Evolutionary conservation across 768 basidiomycete species (phyloP).

Genomic region (Phaeotremella fagi): DNA sequence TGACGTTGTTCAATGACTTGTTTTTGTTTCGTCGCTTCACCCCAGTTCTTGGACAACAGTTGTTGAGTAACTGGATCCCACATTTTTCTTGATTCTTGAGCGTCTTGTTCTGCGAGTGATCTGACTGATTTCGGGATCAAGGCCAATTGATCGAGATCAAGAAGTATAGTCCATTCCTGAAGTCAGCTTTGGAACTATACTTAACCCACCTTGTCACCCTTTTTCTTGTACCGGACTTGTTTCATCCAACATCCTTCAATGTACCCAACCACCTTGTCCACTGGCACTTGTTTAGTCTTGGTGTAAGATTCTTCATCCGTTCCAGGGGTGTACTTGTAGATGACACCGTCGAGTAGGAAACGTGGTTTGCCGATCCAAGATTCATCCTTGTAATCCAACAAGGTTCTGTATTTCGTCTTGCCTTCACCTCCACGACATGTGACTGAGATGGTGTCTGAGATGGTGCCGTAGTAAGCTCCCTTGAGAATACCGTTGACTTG

Average conservation of each 20-base stretch:
- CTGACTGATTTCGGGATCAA: constrained; percentile 79
- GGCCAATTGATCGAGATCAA: constrained; percentile 69
- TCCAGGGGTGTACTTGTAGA: constrained; percentile 71
- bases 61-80: constrained; percentile 75
- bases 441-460: constrained; percentile 51
- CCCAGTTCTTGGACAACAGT: constrained; percentile 72
- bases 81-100: constrained; percentile 74
- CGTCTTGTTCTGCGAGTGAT: constrained; percentile 70
- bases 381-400: constrained; percentile 96
- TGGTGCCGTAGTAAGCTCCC: constrained; percentile 84
- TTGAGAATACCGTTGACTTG: constrained; percentile 86
- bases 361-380: constrained; percentile 87
- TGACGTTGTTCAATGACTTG: constrained; percentile 84
- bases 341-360: constrained; percentile 79
- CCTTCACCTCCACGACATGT: constrained; percentile 69
- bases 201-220: constrained; percentile 49
- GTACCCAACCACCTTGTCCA: constrained; percentile 66
- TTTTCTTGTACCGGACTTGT: constrained; percentile 67
- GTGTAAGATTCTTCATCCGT: constrained; percentile 50
- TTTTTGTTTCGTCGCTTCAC: constrained; percentile 88
- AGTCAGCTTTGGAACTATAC: constrained; percentile 6
- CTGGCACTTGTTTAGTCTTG: constrained; percentile 79
- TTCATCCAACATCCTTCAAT: constrained; percentile 88
- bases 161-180: constrained; percentile 61
- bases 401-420: constrained; percentile 62